Base-by-base conservation (phyloP, 129 eudicot species). In the Flaveria bidentis region DNA sequence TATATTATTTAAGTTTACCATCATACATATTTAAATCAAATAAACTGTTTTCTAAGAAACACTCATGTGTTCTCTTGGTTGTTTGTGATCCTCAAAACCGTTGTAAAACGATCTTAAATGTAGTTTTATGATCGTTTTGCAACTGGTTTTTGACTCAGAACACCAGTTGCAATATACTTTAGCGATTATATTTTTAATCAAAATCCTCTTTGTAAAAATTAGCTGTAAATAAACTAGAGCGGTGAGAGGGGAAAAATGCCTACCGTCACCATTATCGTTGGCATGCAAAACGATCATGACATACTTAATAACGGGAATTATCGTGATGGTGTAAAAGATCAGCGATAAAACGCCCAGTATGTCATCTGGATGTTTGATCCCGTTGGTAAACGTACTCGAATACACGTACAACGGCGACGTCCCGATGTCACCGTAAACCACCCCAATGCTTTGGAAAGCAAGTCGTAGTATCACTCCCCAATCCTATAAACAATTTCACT, bases 191-290 rank as follows among this genome's bases (percentile, higher is more conserved):
- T 36, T 30, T 30, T 30, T 30, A 0, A 36, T 36, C 1, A 36
- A 0, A 36, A 36, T 36, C 1, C 7, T 36, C 41, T 36, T 36
- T 5, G 41, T 36, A 36, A 36, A 45, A 1, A 1, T 45, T 8
- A 8, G 14, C 14, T 1, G 8, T 11, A 45, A 45, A 45, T 8
- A 45, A 36, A 6, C 5, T 12, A 5, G 58, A n/a, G 9, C 10
- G 9, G 7, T 0, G 12, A 20, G 62, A 56, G 0, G 0, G 0
- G 20, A 33, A 33, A 52, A 71, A 15, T 47, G 51, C 28, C 0
- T 83, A 92, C 98, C 98, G 8, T 92, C 88, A 44, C 98, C 98
- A 52, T 92, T 83, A 79, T 92, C 98, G 25, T 88, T 92, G 11
- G 98, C 98, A 44, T 70, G 77, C 30, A 92, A 44, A 65, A 92